Evolutionary conservation across 2,329 filamentous ascomycete genomes (phyloP).

Genomic region (Penicillium thymicola): DNA sequence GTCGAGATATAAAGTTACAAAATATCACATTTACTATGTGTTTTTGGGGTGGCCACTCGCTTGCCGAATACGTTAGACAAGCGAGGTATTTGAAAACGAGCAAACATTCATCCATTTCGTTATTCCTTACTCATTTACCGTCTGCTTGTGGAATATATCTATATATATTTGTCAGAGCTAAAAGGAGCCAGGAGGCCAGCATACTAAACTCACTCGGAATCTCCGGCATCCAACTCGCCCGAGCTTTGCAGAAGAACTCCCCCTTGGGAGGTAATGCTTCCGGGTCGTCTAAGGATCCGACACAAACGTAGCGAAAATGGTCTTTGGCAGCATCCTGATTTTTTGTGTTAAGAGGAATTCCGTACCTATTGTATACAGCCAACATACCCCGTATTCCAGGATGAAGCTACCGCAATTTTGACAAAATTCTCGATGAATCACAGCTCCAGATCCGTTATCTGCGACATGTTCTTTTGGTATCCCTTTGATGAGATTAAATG

Average conservation of each 20-base stretch:
- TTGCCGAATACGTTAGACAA: too few relatives aligned
- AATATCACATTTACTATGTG: too few relatives aligned
- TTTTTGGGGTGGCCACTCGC: too few relatives aligned
- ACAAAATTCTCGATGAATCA: constrained; percentile 53
- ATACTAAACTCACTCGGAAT: constrained; percentile 39
- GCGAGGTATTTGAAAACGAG: neutral
- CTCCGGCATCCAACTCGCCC: constrained; percentile 52
- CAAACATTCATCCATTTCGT: neutral
- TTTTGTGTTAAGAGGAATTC: constrained; percentile 1
- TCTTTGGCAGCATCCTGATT: constrained; percentile 31
- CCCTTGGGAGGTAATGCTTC: constrained; percentile 52
- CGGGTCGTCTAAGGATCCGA: constrained; percentile 51
- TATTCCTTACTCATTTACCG: constrained; percentile 41
- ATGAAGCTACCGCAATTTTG: constrained; percentile 51
- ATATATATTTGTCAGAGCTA: constrained; percentile 19
- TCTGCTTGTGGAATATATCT: constrained; percentile 47
- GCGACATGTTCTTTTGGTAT: constrained; percentile 45
- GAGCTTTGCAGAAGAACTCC: constrained; percentile 53
- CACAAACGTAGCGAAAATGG: constrained; percentile 44
- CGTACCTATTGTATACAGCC: neutral
- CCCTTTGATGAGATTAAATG: constrained; percentile 43
- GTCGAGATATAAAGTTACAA: too few relatives aligned
- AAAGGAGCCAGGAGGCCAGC: neutral
- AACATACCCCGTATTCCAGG: constrained; percentile 51
- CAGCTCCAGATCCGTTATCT: constrained; percentile 50